These are phyloP conservation scores for Celoporthe dispersa DNA, from an alignment of 2,329 filamentous ascomycete genomes.

Conservation along the genomic window DNA sequence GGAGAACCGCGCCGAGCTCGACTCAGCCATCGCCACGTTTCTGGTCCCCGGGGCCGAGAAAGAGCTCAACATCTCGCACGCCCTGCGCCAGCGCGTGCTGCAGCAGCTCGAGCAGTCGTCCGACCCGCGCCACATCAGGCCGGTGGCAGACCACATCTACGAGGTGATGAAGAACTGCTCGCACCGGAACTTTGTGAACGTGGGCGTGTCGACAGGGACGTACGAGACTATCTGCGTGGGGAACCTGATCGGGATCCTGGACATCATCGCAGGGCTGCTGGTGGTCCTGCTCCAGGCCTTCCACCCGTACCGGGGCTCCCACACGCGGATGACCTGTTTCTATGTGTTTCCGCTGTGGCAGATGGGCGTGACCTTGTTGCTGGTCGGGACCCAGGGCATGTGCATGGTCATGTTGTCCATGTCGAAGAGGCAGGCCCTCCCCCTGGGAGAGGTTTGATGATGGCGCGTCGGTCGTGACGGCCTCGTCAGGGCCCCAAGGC, in stretches of 20 bases:
- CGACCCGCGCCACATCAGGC: conserved; percentile 45
- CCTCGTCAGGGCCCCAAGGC: not conserved
- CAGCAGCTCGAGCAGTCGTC: conserved; percentile 41
- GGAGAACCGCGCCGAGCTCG: conserved; percentile 38
- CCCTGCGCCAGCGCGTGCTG: conserved; percentile 46
- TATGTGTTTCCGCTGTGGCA: conserved; percentile 52
- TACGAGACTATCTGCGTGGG: conserved; percentile 54
- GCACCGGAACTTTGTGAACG: conserved; percentile 54
- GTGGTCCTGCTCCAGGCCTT: conserved; percentile 47
- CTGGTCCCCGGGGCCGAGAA: conserved; percentile 47
- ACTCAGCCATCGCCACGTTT: conserved; percentile 46
- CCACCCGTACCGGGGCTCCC: conserved; percentile 42
- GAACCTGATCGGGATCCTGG: conserved; percentile 47
- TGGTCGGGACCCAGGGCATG: conserved; percentile 50
- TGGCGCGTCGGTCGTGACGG: conserved; percentile 30
- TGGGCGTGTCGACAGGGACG: conserved; percentile 58
- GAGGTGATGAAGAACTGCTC: conserved; percentile 52
- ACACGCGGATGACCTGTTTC: conserved; percentile 47
- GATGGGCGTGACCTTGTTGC: conserved; percentile 47
- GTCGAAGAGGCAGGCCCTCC: conserved; percentile 49
- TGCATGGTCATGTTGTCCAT: conserved; percentile 55
- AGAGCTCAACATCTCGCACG: conserved; percentile 52
- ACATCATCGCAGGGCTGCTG: conserved; percentile 46
- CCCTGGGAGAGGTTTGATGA: conserved; percentile 55
- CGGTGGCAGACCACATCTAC: conserved; percentile 52